A percentile compares a stretch with the other conserved stretches of the same genome.
phyloP scores from a whole-genome alignment of 164 flowering plant genomes.

The Chimonanthus salicifolius region DNA sequence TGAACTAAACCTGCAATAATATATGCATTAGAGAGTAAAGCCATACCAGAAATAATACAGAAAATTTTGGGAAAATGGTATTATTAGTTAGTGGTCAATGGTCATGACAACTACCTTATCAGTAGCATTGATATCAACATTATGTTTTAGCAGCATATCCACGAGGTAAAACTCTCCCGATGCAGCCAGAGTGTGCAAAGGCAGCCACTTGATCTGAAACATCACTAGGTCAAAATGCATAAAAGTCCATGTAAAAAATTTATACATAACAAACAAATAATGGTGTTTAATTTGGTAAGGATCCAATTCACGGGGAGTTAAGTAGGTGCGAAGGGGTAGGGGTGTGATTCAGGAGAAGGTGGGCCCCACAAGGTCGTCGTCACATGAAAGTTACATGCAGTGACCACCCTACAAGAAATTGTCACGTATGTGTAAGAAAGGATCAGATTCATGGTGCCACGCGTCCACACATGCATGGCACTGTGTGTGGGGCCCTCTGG shows the following conservation, averaged over 20 bases:
- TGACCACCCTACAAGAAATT: too few species aligned
- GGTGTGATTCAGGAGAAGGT: too few species aligned
- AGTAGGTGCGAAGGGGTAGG: too few species aligned
- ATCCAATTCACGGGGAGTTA: too few species aligned
- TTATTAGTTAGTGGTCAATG: not conserved
- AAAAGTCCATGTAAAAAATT: conserved; percentile 1
- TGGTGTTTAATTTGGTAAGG: too few species aligned
- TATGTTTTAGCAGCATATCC: conserved; percentile 67
- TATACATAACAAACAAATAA: not conserved
- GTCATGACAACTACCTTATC: conserved; percentile 50
- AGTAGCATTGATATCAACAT: conserved; percentile 66
- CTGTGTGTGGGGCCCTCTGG: too few species aligned
- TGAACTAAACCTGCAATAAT: not conserved
- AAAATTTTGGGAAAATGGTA: not conserved
- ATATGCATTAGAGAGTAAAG: not conserved
- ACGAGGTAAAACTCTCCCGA: conserved; percentile 81
- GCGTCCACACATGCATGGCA: too few species aligned
- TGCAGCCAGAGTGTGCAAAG: conserved; percentile 82
- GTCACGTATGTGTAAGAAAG: too few species aligned
- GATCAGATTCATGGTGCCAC: too few species aligned
- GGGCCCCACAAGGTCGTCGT: too few species aligned
- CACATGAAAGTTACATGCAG: too few species aligned
- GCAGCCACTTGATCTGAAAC: conserved; percentile 80
- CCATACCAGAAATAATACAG: not conserved
- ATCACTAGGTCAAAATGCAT: not conserved